Evolutionary conservation across 2,329 filamentous ascomycete genomes (phyloP), one percentile per base, ranked within the genome.

Genomic region (Colletotrichum nymphaeae): DNA sequence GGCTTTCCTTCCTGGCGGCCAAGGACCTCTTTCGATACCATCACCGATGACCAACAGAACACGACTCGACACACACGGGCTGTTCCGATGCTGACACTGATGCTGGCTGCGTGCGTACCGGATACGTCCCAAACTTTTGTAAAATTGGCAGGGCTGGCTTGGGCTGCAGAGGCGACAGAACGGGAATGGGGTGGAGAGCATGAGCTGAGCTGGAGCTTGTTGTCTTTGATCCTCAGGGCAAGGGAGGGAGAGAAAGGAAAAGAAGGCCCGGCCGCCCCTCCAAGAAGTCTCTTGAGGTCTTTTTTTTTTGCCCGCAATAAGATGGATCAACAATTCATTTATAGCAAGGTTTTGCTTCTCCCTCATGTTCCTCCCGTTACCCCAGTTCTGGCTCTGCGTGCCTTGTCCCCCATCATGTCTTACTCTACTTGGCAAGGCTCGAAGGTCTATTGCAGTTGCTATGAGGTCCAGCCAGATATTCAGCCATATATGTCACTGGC

Each of bases 361-460:
- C 55, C 67, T 65, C 60, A 24, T 42, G 67, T 73, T 60, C 60
- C 67, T 65, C 60, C 30, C 55, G 67, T 73, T 73, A 70, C 70
- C 70, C 70, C 67, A 73, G 67, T 56, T 60, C 70, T 65, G 67
- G 46, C 70, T 72, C 60, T 66, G 55, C 70, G 37, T 73, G 55
- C 60, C 70, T 65, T 37, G 37, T 30, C 55, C 57, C 57, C 46
- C 67, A 26, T 37, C 16, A 22, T 73, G 70, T 73, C 70, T 73
- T 60, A 73, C 60, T 52, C 28, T 28, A 19, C 35, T 70, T 52
- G 56, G 46, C 70, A 35, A 42, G 55, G 30, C 42, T 56, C 28
- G 7, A 24, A 24, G 24, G 28, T 53, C n/a, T 9, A 11, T 7
- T 7, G 22, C 52, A 5, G 28, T 42, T 24, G 14, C 12, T 5